Percentiles rank a stretch among this genome's conserved stretches.
Evolutionary conservation across 2,329 filamentous ascomycete genomes (phyloP).

Genomic region (Hypoxylon sp.): DNA sequence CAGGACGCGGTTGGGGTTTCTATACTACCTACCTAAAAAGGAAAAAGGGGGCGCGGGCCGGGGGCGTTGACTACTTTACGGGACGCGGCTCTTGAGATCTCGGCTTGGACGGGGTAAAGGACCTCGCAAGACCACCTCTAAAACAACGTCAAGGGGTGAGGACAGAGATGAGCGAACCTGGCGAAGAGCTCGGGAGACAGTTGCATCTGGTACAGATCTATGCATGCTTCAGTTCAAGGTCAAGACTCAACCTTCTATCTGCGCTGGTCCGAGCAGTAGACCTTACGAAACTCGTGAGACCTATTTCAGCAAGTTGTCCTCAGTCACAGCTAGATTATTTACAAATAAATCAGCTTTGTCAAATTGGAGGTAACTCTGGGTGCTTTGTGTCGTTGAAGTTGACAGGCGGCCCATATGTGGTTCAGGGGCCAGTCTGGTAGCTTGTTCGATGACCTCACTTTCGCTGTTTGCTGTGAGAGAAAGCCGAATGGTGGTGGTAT

Average conservation of each 20-base stretch:
- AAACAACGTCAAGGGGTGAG: not conserved
- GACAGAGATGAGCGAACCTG: not conserved
- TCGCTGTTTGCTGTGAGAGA: too few relatives aligned
- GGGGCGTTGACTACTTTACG: not conserved
- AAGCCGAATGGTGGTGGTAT: not conserved
- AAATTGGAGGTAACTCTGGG: not conserved
- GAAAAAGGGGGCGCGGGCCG: conserved; percentile 13
- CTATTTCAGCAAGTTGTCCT: not conserved
- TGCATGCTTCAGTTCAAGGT: not conserved
- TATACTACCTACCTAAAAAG: conserved; percentile 3
- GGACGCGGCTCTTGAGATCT: not conserved
- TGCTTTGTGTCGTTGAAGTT: not conserved
- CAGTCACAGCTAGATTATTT: not conserved
- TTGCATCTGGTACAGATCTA: not conserved
- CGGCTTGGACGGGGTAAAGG: not conserved
- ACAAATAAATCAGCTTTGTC: conserved; percentile 6
- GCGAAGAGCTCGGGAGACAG: not conserved
- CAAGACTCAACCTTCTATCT: not conserved
- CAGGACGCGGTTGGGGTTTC: not conserved
- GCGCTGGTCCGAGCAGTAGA: not conserved
- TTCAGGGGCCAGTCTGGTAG: too few relatives aligned
- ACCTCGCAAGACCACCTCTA: not conserved
- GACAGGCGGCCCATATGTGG: not conserved
- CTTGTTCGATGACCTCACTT: not conserved
- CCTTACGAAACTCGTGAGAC: not conserved